Conservation (phyloP, 768 basidiomycete genomes). For the Tylopilus intermedius region DNA sequence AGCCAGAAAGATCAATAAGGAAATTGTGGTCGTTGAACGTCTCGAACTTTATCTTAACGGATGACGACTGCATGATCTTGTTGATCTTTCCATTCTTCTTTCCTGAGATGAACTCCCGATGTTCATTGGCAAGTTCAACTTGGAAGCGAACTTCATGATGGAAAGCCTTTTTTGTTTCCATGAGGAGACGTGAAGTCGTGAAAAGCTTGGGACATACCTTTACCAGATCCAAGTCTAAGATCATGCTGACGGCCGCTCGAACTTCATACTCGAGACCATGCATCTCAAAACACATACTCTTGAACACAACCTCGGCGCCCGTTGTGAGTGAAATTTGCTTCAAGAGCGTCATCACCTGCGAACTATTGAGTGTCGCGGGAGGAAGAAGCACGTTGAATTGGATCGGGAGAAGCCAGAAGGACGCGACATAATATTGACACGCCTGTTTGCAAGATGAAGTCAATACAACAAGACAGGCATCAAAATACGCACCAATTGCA, state of each 20-base stretch:
- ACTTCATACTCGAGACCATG: slow-evolving; percentile 93
- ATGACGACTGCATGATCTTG: slow-evolving; percentile 97
- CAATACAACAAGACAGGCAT: slow-evolving; percentile 22
- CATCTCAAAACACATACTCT: slow-evolving; percentile 96
- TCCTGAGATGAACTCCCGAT: slow-evolving; percentile 96
- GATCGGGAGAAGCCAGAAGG: slow-evolving; percentile 91
- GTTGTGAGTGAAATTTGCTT: slow-evolving; percentile 83
- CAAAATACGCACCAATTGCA: slow-evolving; percentile 74
- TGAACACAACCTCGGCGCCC: slow-evolving; percentile 93
- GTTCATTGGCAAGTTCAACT: slow-evolving; percentile 95
- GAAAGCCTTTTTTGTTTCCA: slow-evolving; percentile 60
- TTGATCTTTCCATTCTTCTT: slow-evolving; percentile 99
- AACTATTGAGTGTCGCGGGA: slow-evolving; percentile 71
- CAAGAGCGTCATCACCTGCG: slow-evolving; percentile 78
- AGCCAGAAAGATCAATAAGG: slow-evolving; percentile 85
- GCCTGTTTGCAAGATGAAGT: slow-evolving; percentile 40
- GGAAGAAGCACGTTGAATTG: slow-evolving; percentile 91
- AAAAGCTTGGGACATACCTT: slow-evolving; percentile 52
- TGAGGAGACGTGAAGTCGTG: not conserved
- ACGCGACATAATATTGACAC: slow-evolving; percentile 94
- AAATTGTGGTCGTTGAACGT: slow-evolving; percentile 96
- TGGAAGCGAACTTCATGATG: slow-evolving; percentile 98
- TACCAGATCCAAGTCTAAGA: slow-evolving; percentile 87
- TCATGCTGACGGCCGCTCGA: slow-evolving; percentile 74
- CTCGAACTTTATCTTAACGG: slow-evolving; percentile 98